Base-by-base conservation (phyloP, 441 rosid genomes). In the Pelargonium citronellum region DNA sequence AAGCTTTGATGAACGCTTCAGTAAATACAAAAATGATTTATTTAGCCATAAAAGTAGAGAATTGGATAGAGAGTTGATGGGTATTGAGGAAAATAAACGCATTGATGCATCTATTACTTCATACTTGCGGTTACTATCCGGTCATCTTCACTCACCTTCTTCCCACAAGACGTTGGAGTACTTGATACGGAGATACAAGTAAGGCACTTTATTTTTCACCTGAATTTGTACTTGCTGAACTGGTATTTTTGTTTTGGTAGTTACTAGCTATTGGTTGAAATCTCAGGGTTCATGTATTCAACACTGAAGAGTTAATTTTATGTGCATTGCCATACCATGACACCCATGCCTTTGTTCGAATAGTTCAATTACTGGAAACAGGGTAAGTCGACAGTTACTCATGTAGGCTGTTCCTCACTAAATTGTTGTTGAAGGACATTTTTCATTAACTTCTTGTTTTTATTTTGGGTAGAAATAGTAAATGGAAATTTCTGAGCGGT, bases 131-230 rank as follows among this genome's bases (percentile, higher is more conserved):
- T 68, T 89, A 67, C 88, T 92, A 37, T 91, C 92, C 0, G 96
- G 94, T 0, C 83, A 87, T 79, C 86, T 95, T 75, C 91, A 89
- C 12, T 77, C 85, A 37, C 83, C 78, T 7, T 86, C 98, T 8
- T 80, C 95, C 7, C 89, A 79, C 66, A 87, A 82, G 79, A 89
- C 97, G 1, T 89, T 92, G 3, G 99, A 95, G 90, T 95, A 91
- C 83, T 85, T 95, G 81, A 87, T 95, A 67, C 86, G 99, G 24
- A 82, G 95, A 91, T 90, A 88, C 82, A 89, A 90, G 99, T 95
- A 79, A 76, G 89, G 24, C 24, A 1, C 68, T 66, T 65, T 19
- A 39, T 64, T 63, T 64, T 63, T 34, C 53, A 55, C 51, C 19
- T 6, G 12, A 39, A 49, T 27, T 3, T 46, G 37, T 58, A 30